Evolutionary conservation across 2,329 filamentous ascomycete species (phyloP).

Genomic region (Scytalidium sp.): DNA sequence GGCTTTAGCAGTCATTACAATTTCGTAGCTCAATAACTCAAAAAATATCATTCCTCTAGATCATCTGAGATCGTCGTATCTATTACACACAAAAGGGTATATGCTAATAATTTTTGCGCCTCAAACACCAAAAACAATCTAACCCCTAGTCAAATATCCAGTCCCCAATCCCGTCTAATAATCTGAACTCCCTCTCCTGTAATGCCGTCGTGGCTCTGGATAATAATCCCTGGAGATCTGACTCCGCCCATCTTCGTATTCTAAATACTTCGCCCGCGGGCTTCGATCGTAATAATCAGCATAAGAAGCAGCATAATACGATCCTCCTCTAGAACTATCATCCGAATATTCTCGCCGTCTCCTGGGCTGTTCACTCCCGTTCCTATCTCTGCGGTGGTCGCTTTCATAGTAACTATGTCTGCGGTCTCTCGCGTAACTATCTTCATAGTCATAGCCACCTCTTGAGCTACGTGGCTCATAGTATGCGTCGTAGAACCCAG

Average conservation of each 20-base stretch:
- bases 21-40: too few species aligned
- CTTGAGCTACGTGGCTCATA: neutral
- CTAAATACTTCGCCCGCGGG: neutral
- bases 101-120: too few species aligned
- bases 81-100: too few species aligned
- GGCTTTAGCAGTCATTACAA: too few species aligned
- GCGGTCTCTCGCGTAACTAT: neutral
- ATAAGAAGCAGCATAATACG: neutral
- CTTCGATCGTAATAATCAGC: neutral
- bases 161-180: neutral
- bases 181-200: neutral
- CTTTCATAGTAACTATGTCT: neutral
- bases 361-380: neutral
- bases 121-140: neutral
- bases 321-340: neutral
- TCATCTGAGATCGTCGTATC: too few species aligned
- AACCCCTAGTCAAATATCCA: neutral
- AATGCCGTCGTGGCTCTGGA: neutral
- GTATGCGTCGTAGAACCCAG: neutral
- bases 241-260: neutral
- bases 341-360: neutral
- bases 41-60: too few species aligned
- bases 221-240: neutral
- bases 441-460: neutral
- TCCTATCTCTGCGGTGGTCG: neutral